Percentiles rank a stretch among this genome's conserved stretches.
phyloP scores from a whole-genome alignment of 352 stramenopile species.

The Peronosclerospora sorghi region DNA sequence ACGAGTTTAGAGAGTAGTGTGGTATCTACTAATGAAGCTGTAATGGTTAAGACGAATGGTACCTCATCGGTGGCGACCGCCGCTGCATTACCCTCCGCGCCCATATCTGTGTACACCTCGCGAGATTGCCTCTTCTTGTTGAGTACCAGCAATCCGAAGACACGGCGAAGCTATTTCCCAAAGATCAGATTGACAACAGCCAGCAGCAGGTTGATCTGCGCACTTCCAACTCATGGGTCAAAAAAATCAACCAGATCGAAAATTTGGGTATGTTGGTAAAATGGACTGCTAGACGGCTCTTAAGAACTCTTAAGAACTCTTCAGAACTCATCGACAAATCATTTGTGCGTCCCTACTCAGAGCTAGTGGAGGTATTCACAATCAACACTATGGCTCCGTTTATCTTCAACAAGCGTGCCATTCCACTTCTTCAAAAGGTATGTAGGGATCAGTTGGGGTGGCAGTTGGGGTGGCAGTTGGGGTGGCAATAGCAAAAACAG shows the following conservation, averaged over 20 bases:
- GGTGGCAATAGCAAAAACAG: too few species aligned
- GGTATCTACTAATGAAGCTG: too few species aligned
- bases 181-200: too few species aligned
- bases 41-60: too few species aligned
- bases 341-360: conserved; percentile 17
- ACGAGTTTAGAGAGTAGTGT: too few species aligned
- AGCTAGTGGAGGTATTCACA: conserved; percentile 74
- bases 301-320: not conserved
- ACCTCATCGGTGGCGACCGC: too few species aligned
- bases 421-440: conserved; percentile 51
- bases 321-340: too few species aligned
- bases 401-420: conserved; percentile 85
- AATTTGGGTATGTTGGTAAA: conserved; percentile 37
- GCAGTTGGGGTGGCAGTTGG: too few species aligned
- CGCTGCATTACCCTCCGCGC: too few species aligned
- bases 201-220: too few species aligned
- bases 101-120: too few species aligned
- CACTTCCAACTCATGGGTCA: conserved; percentile 89
- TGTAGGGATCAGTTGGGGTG: too few species aligned
- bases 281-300: not conserved
- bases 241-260: conserved; percentile 68
- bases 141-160: conserved; percentile 74
- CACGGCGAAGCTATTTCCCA: conserved; percentile 80
- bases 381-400: conserved; percentile 92
- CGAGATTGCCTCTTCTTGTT: conserved; percentile 47